Evolutionary conservation across 73 alveolate species (phyloP).

Genomic region (Paramecium biaurelia): DNA sequence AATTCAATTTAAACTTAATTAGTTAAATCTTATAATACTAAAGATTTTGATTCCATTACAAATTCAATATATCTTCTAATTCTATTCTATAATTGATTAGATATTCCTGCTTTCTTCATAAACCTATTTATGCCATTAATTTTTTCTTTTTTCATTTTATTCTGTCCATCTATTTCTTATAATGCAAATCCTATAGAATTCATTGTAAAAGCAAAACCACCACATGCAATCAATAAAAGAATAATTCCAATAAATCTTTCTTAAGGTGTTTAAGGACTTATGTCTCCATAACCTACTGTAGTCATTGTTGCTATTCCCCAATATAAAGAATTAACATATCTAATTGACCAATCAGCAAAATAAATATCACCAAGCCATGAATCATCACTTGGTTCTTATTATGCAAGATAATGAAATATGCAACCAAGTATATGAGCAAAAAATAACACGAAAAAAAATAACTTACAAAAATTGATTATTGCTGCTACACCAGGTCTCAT

Average conservation of each 20-base stretch:
- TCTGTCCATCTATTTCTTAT: constrained; percentile 60
- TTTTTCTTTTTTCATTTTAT: constrained; percentile 66
- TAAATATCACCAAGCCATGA: constrained; percentile 56
- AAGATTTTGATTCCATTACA: constrained; percentile 5
- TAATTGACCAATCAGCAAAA: constrained; percentile 20
- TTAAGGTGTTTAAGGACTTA: constrained; percentile 70
- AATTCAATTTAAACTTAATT: neutral
- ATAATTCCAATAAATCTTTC: constrained; percentile 76
- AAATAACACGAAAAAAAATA: constrained; percentile 41
- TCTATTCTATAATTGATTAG: constrained; percentile 68
- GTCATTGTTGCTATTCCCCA: constrained; percentile 89
- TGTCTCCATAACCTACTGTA: constrained; percentile 93
- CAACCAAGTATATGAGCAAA: constrained; percentile 74
- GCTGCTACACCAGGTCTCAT: constrained; percentile 33
- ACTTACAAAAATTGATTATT: neutral
- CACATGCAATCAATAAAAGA: constrained; percentile 81
- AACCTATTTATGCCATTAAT: constrained; percentile 68
- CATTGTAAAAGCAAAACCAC: constrained; percentile 82
- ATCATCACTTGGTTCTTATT: constrained; percentile 50
- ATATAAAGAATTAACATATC: constrained; percentile 73
- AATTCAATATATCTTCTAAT: constrained; percentile 78
- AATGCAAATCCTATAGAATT: constrained; percentile 78
- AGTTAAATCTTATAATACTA: neutral
- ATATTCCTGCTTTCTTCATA: constrained; percentile 66
- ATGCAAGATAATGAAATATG: constrained; percentile 63